phyloP scores from a whole-genome alignment of 352 stramenopile species.

The Phytophthora europaea region DNA sequence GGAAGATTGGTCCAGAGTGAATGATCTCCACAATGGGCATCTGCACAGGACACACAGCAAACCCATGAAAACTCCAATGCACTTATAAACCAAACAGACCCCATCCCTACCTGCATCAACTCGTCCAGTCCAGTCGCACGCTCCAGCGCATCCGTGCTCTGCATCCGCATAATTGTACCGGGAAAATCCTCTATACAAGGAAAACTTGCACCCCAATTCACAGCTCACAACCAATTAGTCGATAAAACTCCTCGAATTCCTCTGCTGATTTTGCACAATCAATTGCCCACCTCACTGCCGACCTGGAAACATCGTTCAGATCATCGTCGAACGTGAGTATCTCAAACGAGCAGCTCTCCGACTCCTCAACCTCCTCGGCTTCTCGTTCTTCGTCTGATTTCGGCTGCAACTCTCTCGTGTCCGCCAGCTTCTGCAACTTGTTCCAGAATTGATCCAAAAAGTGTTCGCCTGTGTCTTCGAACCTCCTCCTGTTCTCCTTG shows the following conservation, averaged over 20 bases:
- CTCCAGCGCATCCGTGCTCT: constrained; percentile 18
- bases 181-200: constrained; percentile 56
- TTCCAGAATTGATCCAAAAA: constrained; percentile 37
- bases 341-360: constrained; percentile 45
- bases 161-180: constrained; percentile 36
- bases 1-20: constrained; percentile 56
- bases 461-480: constrained; percentile 5
- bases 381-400: constrained; percentile 15
- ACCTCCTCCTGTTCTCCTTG: neutral
- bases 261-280: neutral
- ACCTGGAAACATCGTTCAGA: constrained; percentile 48
- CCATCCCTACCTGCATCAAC: constrained; percentile 41
- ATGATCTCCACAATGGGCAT: constrained; percentile 64
- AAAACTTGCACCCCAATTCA: constrained; percentile 31
- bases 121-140: constrained; percentile 37
- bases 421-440: constrained; percentile 13
- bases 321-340: constrained; percentile 58
- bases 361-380: constrained; percentile 7
- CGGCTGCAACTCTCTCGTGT: constrained; percentile 4
- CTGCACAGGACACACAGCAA: constrained; percentile 33
- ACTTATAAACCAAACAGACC: neutral
- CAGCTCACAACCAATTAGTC: neutral
- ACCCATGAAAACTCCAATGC: neutral
- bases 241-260: neutral
- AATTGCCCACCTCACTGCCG: constrained; percentile 46